These are phyloP conservation scores for Arthrinium phaeospermum DNA, from an alignment of 2,329 filamentous ascomycete species.

Conservation along the genomic window DNA sequence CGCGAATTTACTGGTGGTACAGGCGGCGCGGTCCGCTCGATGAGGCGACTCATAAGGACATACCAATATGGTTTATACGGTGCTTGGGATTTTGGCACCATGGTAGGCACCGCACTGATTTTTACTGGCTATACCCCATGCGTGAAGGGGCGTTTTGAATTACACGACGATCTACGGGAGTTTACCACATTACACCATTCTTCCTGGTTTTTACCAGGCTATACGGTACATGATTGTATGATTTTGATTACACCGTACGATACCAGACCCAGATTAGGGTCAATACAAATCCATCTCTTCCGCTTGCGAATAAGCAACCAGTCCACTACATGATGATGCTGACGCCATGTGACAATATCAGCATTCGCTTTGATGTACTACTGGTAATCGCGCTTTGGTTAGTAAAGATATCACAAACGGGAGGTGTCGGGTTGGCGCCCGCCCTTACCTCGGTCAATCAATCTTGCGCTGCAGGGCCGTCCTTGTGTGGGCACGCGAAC, in stretches of 20 bases:
- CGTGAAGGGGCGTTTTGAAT: background rate
- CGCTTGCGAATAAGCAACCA: background rate
- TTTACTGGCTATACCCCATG: background rate
- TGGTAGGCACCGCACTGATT: background rate
- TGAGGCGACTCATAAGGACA: background rate
- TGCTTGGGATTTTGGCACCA: background rate
- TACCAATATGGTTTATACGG: background rate
- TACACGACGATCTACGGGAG: background rate
- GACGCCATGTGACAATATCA: background rate
- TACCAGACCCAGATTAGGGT: background rate
- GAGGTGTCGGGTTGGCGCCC: too few relatives aligned
- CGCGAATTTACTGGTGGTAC: conserved; percentile 73
- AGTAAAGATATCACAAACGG: too few relatives aligned
- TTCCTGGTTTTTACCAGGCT: background rate
- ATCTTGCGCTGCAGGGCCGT: too few relatives aligned
- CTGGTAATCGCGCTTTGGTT: too few relatives aligned
- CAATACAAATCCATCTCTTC: background rate
- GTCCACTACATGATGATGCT: background rate
- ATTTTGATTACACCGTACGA: background rate
- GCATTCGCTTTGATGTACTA: background rate
- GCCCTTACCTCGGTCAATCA: too few relatives aligned
- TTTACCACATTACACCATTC: background rate
- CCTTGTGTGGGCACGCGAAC: too few relatives aligned
- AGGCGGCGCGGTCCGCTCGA: conserved; percentile 57
- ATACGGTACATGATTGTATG: background rate